Conservation (phyloP, 805 yeast species). For the Spathaspora sp. region DNA sequence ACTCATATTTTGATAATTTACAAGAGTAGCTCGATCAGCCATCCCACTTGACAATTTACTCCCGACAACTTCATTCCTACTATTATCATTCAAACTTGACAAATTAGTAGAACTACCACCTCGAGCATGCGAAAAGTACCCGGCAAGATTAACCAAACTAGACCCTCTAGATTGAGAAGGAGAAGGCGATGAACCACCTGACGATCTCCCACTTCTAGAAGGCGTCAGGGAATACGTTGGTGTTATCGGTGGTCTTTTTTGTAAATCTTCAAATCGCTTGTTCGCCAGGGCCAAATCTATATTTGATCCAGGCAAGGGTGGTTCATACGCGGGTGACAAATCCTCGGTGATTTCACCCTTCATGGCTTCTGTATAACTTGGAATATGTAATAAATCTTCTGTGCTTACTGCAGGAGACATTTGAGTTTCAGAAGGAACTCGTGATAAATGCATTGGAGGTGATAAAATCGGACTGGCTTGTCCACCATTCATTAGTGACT, state of each 20-base stretch:
- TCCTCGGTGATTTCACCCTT: constrained; percentile 46
- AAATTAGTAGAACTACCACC: constrained; percentile 2
- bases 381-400: constrained; percentile 60
- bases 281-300: constrained; percentile 22
- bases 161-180: background rate
- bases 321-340: constrained; percentile 71
- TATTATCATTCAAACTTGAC: constrained; percentile 3
- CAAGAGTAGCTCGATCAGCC: background rate
- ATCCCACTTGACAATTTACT: background rate
- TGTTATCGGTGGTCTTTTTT: constrained; percentile 15
- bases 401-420: constrained; percentile 9
- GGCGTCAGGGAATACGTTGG: constrained; percentile 10
- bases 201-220: constrained; percentile 14
- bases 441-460: constrained; percentile 58
- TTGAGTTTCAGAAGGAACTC: constrained; percentile 47
- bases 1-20: background rate
- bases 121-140: background rate
- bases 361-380: constrained; percentile 80
- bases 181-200: constrained; percentile 11
- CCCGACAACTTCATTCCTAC: background rate
- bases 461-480: constrained; percentile 41
- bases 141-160: background rate
- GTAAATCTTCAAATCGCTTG: constrained; percentile 22
- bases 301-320: constrained; percentile 43
- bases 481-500: constrained; percentile 2